Evolutionary conservation across 2,329 filamentous ascomycete species (phyloP).

Genomic region (Paecilomyces sp.): DNA sequence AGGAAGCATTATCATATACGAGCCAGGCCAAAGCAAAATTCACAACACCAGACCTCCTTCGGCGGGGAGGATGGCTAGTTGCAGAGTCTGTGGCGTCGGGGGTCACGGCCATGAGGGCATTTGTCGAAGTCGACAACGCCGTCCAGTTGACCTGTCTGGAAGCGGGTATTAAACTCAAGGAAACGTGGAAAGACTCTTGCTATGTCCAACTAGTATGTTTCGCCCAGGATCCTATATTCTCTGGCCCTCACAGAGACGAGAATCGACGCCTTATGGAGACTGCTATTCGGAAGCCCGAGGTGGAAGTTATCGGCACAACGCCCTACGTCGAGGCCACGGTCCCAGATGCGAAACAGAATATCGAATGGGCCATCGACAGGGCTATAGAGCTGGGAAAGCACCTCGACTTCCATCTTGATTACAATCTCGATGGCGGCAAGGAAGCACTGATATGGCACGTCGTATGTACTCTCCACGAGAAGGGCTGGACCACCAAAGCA

Average conservation of each 20-base stretch:
- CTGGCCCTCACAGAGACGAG: conserved; percentile 42
- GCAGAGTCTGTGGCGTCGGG: conserved; percentile 58
- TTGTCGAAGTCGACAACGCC: conserved; percentile 62
- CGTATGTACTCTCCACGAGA: conserved; percentile 42
- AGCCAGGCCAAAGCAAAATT: conserved; percentile 57
- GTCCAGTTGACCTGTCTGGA: conserved; percentile 53
- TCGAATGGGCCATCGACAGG: conserved; percentile 54
- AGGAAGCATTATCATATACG: conserved; percentile 57
- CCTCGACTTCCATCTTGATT: conserved; percentile 67
- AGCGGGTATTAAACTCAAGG: conserved; percentile 51
- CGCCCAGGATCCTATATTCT: conserved; percentile 63
- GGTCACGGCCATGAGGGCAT: conserved; percentile 63
- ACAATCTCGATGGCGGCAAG: conserved; percentile 49
- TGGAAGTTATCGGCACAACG: conserved; percentile 60
- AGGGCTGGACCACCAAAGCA: conserved; percentile 41
- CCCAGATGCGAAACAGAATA: conserved; percentile 47
- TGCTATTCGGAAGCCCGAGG: conserved; percentile 34
- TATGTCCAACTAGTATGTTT: conserved; percentile 63
- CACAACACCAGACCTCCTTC: conserved; percentile 54
- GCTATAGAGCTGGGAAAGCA: conserved; percentile 48
- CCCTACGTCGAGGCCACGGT: conserved; percentile 59
- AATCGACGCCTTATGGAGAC: conserved; percentile 46
- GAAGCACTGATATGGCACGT: conserved; percentile 50
- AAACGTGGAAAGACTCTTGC: conserved; percentile 46
- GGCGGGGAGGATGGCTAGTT: conserved; percentile 58